Conservation (phyloP, 441 rosid species). For the Syzygium malaccense region DNA sequence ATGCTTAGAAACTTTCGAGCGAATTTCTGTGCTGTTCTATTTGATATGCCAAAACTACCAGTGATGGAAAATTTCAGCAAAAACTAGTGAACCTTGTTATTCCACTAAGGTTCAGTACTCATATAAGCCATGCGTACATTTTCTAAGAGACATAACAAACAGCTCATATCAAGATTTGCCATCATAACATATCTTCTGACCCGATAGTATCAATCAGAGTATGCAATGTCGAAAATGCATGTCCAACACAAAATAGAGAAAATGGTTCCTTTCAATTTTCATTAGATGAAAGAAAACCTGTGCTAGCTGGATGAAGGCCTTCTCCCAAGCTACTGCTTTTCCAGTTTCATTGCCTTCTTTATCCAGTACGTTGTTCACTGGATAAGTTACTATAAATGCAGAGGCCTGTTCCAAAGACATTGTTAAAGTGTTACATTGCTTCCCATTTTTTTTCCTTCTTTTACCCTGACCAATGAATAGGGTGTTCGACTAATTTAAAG, state of each 20-base stretch:
- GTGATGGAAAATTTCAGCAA: neutral
- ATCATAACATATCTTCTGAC: neutral
- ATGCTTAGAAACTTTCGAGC: neutral
- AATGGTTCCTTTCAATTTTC: neutral
- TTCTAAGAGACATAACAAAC: neutral
- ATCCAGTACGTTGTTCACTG: constrained; percentile 70
- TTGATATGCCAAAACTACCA: neutral
- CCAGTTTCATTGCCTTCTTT: constrained; percentile 61
- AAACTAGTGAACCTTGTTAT: neutral
- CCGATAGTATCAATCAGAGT: neutral
- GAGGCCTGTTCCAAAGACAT: constrained; percentile 69
- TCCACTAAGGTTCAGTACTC: neutral
- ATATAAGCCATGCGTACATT: neutral
- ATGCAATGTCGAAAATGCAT: neutral
- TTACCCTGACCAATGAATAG: neutral
- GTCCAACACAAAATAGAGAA: neutral
- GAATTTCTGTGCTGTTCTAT: neutral
- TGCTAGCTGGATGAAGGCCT: constrained; percentile 80
- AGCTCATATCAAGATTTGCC: neutral
- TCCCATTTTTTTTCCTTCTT: neutral
- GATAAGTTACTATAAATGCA: constrained; percentile 90
- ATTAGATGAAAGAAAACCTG: constrained; percentile 44
- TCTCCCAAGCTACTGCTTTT: constrained; percentile 94
- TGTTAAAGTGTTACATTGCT: constrained; percentile 13
- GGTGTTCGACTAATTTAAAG: constrained; percentile 3